phyloP scores from a whole-genome alignment of 2,329 filamentous ascomycete genomes.

The Erysiphe neolycopersici region DNA sequence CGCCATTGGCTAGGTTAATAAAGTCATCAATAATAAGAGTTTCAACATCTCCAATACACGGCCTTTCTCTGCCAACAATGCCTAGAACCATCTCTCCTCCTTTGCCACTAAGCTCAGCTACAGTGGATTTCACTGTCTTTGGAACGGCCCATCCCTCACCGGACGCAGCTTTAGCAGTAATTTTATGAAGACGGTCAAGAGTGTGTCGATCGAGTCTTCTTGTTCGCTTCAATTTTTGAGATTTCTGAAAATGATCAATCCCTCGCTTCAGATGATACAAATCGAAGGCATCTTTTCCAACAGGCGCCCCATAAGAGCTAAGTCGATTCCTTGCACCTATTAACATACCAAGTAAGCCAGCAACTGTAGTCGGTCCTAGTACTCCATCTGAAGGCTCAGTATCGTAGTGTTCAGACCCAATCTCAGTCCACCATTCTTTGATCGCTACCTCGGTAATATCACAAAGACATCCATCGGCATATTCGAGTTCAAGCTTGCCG shows the following conservation, averaged over 20 bases:
- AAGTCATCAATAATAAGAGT: constrained; percentile 75
- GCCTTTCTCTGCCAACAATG: constrained; percentile 70
- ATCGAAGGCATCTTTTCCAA: constrained; percentile 81
- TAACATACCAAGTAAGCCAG: constrained; percentile 62
- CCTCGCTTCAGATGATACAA: constrained; percentile 56
- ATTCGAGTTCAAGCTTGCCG: constrained; percentile 62
- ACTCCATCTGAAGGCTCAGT: constrained; percentile 82
- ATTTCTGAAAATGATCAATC: constrained; percentile 72
- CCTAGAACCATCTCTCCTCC: constrained; percentile 84
- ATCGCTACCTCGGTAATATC: constrained; percentile 79
- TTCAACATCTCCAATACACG: constrained; percentile 75
- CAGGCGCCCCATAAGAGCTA: constrained; percentile 57
- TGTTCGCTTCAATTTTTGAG: constrained; percentile 52
- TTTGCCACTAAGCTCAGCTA: constrained; percentile 80
- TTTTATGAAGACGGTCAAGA: constrained; percentile 49
- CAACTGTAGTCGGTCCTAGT: constrained; percentile 71
- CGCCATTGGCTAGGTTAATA: constrained; percentile 49
- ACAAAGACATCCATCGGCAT: constrained; percentile 76
- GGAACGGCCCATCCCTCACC: constrained; percentile 83
- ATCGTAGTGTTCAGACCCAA: constrained; percentile 77
- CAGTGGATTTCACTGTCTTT: constrained; percentile 80
- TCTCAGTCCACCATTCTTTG: constrained; percentile 86
- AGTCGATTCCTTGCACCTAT: constrained; percentile 78
- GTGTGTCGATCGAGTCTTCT: constrained; percentile 63
- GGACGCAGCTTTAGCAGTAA: constrained; percentile 72